Conservation (phyloP, 202 grass and related monocot species). For the Panicum virgatum region DNA sequence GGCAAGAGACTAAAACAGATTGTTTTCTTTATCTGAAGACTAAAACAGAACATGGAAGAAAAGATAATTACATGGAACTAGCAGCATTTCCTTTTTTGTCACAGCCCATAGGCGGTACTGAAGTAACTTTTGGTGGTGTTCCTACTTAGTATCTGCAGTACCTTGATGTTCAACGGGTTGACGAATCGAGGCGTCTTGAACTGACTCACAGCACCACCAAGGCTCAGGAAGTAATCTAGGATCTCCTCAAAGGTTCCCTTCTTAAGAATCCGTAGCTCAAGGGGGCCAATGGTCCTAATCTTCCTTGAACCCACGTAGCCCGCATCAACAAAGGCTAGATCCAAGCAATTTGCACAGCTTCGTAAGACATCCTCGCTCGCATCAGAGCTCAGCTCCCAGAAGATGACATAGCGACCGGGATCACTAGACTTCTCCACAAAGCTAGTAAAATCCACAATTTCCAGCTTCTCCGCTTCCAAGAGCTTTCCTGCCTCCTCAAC, state of each 20-base stretch:
- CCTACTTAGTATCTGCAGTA: constrained; percentile 67
- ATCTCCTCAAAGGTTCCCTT: constrained; percentile 89
- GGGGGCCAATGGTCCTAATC: constrained; percentile 62
- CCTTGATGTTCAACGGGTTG: constrained; percentile 52
- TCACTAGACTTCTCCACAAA: constrained; percentile 60
- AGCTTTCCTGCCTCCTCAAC: constrained; percentile 70
- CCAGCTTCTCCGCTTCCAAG: constrained; percentile 79
- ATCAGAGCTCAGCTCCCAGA: constrained; percentile 77
- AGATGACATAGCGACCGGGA: constrained; percentile 76
- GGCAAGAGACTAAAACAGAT: too few species aligned
- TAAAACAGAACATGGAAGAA: not conserved
- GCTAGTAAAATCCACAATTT: constrained; percentile 90
- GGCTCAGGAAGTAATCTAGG: constrained; percentile 62
- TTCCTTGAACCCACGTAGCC: constrained; percentile 83
- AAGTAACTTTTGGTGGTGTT: constrained; percentile 63
- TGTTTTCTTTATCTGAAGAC: not conserved
- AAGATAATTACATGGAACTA: constrained; percentile 18
- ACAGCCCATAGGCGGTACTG: constrained; percentile 68
- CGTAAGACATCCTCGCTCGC: constrained; percentile 48
- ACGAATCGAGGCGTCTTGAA: constrained; percentile 93
- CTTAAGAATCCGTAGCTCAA: constrained; percentile 71
- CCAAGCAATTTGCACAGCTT: constrained; percentile 73
- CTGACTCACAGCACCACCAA: constrained; percentile 70
- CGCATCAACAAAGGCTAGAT: constrained; percentile 76
- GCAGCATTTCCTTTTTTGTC: constrained; percentile 7